Conservation (phyloP, 2,329 filamentous ascomycete genomes). For the Lachnellula subtilissima region DNA sequence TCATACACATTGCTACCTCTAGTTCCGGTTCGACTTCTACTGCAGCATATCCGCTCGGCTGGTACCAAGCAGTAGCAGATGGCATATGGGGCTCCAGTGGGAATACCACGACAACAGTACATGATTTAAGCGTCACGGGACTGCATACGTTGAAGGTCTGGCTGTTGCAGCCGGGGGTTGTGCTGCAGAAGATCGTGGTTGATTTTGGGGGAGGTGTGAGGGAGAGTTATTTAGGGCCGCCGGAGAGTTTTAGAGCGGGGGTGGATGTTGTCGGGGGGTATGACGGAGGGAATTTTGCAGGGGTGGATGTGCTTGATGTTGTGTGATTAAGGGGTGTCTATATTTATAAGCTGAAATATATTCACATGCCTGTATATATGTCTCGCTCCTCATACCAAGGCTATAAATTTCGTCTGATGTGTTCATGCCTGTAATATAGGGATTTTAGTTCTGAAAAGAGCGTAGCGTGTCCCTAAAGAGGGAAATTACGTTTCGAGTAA, state of each 20-base stretch:
- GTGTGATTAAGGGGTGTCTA: no score
- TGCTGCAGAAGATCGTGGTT: conserved; percentile 35
- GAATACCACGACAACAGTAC: conserved; percentile 26
- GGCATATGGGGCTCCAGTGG: conserved; percentile 25
- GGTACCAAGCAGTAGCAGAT: conserved; percentile 24
- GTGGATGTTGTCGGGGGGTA: background rate
- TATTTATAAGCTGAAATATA: no score
- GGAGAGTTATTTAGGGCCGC: conserved; percentile 36
- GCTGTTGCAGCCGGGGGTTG: conserved; percentile 30
- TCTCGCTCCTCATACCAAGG: no score
- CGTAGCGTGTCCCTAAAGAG: no score
- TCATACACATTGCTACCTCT: conserved; percentile 11
- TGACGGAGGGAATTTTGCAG: conserved; percentile 6
- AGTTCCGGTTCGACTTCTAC: no score
- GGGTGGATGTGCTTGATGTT: background rate
- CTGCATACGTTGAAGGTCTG: conserved; percentile 32
- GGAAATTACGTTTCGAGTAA: no score
- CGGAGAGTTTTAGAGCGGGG: conserved; percentile 26
- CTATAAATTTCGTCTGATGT: no score
- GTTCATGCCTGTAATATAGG: no score
- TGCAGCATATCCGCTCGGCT: conserved; percentile 14
- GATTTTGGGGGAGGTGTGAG: conserved; percentile 35
- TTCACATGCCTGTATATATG: no score
- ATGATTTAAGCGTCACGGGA: conserved; percentile 17
- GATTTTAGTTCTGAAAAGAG: no score